Evolutionary conservation across 768 basidiomycete species (phyloP).

Genomic region (Macrocybe gigantea): DNA sequence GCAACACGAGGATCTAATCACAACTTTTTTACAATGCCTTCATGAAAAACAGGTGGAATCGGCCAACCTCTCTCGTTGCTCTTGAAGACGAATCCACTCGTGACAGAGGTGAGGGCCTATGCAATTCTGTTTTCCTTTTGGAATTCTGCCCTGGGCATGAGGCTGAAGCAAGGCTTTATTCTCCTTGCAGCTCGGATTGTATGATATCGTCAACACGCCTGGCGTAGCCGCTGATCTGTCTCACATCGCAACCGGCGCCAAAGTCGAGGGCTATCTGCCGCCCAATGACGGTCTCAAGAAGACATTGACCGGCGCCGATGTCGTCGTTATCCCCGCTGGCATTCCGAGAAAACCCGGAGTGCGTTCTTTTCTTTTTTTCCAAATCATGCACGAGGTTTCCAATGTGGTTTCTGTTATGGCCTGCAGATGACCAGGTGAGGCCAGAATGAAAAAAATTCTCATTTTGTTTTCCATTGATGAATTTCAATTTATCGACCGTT

Average conservation of each 20-base stretch:
- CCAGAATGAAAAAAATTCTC: not conserved
- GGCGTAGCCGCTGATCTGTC: constrained; percentile 94
- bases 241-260: constrained; percentile 87
- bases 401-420: constrained; percentile 7
- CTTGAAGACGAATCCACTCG: constrained; percentile 76
- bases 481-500: not conserved
- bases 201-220: constrained; percentile 96
- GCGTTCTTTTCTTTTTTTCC: constrained; percentile 23
- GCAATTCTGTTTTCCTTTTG: not conserved
- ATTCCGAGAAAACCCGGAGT: constrained; percentile 94
- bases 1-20: not conserved
- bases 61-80: constrained; percentile 94
- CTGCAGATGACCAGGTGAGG: constrained; percentile 49
- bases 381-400: constrained; percentile 3
- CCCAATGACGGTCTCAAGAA: constrained; percentile 80
- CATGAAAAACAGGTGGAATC: constrained; percentile 67
- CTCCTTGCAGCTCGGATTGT: constrained; percentile 65
- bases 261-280: constrained; percentile 76
- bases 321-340: constrained; percentile 95
- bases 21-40: constrained; percentile 2
- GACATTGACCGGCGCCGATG: constrained; percentile 75
- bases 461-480: constrained; percentile 1
- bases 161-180: constrained; percentile 1
- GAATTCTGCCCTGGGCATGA: not conserved
- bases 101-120: constrained; percentile 56